Base-by-base conservation (phyloP, 2,329 filamentous ascomycete genomes). In the Xylariaceae sp. region DNA sequence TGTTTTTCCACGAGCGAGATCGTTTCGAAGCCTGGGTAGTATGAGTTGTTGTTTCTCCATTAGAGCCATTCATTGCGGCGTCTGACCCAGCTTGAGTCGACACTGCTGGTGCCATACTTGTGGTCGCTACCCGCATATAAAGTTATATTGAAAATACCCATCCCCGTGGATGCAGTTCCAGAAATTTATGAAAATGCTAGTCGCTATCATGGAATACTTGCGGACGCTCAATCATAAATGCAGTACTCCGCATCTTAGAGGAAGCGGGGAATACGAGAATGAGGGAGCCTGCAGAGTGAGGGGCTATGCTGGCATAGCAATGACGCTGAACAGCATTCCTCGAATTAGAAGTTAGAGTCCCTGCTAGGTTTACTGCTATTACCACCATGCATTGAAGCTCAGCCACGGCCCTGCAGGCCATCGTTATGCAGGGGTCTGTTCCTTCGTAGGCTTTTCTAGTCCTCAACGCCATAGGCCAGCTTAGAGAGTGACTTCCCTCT, bases 261-360 rank as follows among this genome's bases (percentile, higher is more conserved):
- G 36, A 36, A 26, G 52, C 52, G 52, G 52, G 52, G 52, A 47
- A n/a, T 54, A 36, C 36, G 52, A 48, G 3, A n/a, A n/a, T 49
- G 52, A 54, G 52, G 44, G 14, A 48, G 5, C 52, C 52, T 43
- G 29, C 23, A 12, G 23, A 36, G n/a, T n/a, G n/a, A 5, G n/a
- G 17, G 45, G 43, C 44, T 47, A 36, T 33, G 19, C 23, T 6
- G 8, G 47, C 26, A 36, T 28, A 19, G 29, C 44, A 29, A 36
- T 14, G 21, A 43, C 41, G 4, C 21, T 36, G 23, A 24, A 19
- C 16, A 21, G 6, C 17, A 12, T 5, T 37, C 4, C 31, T 26
- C 31, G 6, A 36, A 37, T 44, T 21, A n/a, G 34, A 26, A 9
- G 6, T 24, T 2, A 5, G 6, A 34, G 11, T 34, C 12, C 6